Base-by-base conservation (phyloP, 1,139 yeast genomes). In the Martiniozyma asiatica region DNA sequence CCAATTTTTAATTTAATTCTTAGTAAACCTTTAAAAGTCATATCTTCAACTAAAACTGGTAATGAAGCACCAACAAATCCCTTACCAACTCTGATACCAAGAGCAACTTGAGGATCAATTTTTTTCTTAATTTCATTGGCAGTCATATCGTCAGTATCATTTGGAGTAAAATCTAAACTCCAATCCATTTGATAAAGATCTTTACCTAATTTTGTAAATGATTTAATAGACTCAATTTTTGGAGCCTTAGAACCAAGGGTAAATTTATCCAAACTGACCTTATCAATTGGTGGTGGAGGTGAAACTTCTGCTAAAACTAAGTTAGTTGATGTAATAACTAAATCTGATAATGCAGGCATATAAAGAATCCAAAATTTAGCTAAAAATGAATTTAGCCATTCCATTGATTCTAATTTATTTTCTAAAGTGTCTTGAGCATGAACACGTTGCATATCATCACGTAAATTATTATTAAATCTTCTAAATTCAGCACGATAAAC, bases 321-420 rank as follows among this genome's bases (percentile, higher is more conserved):
- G 44, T 77, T 78, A 12, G 82, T 77, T 45, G 68, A 70, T 32
- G 64, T 68, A 55, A 72, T 65, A 18, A 79, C 89, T 51, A 71
- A 73, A 44, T 77, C 81, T n/a, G 84, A 74, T 33, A 80, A 59
- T 1, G 81, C 82, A 24, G 89, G 89, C 93, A 80, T 79, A 45
- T 79, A 79, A 40, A 79, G 77, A 34, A 77, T 80, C 93, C 93
- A 80, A 47, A 80, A 78, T 51, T 79, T 80, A 30, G 74, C 74
- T 51, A 79, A 54, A 45, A 80, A 78, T 15, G 75, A 68, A 47
- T 80, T 80, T 45, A 79, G 54, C 93, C 93, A 80, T 40, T 73
- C 73, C 72, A 79, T 77, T 8, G 84, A 73, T 55, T 80, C 93
- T 37, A 65, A 53, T 43, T 65, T 68, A 31, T 66, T 63, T 36